Percentiles rank a stretch among this genome's conserved stretches.
phyloP scores from a whole-genome alignment of 495 filamentous ascomycete species.

The Aspergillus hancockii region DNA sequence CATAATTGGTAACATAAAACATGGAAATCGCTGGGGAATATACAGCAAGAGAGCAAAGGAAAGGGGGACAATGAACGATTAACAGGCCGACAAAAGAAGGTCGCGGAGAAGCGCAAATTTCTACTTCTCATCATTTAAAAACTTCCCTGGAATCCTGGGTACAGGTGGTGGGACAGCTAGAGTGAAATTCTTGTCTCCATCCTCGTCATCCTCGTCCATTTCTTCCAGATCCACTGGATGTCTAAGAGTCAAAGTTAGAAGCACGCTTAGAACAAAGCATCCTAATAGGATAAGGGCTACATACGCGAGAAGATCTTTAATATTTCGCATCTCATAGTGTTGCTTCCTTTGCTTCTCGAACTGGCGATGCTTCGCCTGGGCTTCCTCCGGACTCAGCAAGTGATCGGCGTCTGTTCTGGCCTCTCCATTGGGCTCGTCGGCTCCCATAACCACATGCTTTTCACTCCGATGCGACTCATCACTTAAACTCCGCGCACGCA shows the following conservation, averaged over 20 bases:
- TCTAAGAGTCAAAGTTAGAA: conserved; percentile 26
- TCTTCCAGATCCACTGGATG: conserved; percentile 51
- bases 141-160: conserved; percentile 37
- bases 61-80: conserved; percentile 4
- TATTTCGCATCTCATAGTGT: conserved; percentile 98
- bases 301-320: conserved; percentile 83
- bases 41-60: neutral
- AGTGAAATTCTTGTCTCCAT: conserved; percentile 20
- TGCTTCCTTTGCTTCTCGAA: conserved; percentile 91
- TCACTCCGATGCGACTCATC: conserved; percentile 57
- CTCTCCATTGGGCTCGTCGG: conserved; percentile 57
- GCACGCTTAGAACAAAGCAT: neutral
- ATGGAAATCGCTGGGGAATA: conserved; percentile 5
- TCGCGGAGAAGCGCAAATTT: neutral
- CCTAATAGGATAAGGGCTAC: conserved; percentile 22
- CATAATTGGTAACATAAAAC: conserved; percentile 1
- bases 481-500: conserved; percentile 48
- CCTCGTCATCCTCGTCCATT: conserved; percentile 52
- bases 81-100: neutral
- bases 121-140: conserved; percentile 22
- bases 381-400: conserved; percentile 69
- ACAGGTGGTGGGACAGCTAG: conserved; percentile 31
- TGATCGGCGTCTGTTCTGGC: conserved; percentile 55
- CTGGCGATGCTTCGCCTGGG: conserved; percentile 81
- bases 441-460: conserved; percentile 78